Percentiles rank a stretch among this genome's conserved stretches.
Evolutionary conservation across 2,329 filamentous ascomycete genomes (phyloP).

Genomic region (Cordyceps pruinosa): DNA sequence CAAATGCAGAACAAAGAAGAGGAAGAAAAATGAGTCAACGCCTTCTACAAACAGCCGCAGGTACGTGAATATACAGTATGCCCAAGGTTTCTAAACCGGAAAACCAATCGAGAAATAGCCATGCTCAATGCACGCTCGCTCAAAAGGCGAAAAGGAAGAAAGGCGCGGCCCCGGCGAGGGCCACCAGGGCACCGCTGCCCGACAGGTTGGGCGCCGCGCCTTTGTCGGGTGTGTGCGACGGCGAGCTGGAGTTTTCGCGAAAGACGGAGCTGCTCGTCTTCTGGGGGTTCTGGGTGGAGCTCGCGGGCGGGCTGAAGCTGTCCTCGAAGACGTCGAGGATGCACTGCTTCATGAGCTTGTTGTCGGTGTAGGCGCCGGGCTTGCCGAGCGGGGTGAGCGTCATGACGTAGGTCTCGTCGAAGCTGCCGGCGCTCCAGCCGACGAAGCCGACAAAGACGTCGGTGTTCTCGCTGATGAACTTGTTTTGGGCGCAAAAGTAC

Average conservation of each 20-base stretch:
- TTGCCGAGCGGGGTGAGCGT: constrained; percentile 32
- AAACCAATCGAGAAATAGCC: background rate
- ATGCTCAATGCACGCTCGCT: background rate
- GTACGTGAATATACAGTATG: background rate
- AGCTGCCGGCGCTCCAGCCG: constrained; percentile 40
- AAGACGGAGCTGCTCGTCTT: constrained; percentile 1
- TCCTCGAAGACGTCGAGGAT: constrained; percentile 31
- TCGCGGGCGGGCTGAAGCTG: constrained; percentile 8
- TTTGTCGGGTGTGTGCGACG: background rate
- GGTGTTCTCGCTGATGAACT: constrained; percentile 37
- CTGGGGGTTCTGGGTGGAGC: background rate
- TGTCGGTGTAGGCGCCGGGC: constrained; percentile 27
- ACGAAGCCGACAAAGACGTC: constrained; percentile 42
- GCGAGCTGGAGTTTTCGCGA: background rate
- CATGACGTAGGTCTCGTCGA: constrained; percentile 34
- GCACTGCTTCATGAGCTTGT: constrained; percentile 36
- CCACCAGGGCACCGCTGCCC: background rate
- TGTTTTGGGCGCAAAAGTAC: constrained; percentile 40
- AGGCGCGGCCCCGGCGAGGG: background rate
- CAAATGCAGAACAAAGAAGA: too few relatives aligned
- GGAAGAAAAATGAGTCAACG: too few relatives aligned
- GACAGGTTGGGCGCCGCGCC: background rate
- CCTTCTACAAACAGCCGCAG: too few relatives aligned
- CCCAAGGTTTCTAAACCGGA: background rate
- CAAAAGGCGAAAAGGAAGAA: background rate